phyloP scores from a whole-genome alignment of 1,284 basidiomycete species.

The Marasmius tenuissimus region DNA sequence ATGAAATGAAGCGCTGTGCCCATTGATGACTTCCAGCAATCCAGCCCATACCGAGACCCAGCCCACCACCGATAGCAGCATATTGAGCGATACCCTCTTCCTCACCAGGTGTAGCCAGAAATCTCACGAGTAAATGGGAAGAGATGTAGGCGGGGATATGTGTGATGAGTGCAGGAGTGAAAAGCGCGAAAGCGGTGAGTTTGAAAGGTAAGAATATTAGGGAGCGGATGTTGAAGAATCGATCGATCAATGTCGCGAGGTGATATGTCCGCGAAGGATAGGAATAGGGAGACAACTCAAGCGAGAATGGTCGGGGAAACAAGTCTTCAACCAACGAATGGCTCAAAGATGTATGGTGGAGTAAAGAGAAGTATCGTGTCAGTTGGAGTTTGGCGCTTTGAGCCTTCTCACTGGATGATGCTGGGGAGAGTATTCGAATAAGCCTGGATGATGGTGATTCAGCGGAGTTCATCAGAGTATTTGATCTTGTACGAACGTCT shows the following conservation, averaged over 20 bases:
- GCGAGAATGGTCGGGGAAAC: slow-evolving; percentile 22
- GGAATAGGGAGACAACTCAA: slow-evolving; percentile 8
- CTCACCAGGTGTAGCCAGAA: slow-evolving; percentile 34
- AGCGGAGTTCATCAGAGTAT: slow-evolving; percentile 6
- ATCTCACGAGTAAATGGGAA: slow-evolving; percentile 27
- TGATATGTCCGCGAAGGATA: slow-evolving; percentile 11
- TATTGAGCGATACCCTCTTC: slow-evolving; percentile 44
- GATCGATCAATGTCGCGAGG: slow-evolving; percentile 6
- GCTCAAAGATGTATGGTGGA: slow-evolving; percentile 52
- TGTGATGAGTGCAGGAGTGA: slow-evolving; percentile 34
- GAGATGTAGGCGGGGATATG: slow-evolving; percentile 37
- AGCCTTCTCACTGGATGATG: slow-evolving; percentile 11
- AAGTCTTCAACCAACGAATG: slow-evolving; percentile 48
- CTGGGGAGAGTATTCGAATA: slow-evolving; percentile 9
- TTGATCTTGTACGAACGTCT: slow-evolving; percentile 44
- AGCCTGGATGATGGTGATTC: slow-evolving; percentile 13
- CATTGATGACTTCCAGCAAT: slow-evolving; percentile 13
- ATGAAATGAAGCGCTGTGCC: slow-evolving; percentile 2
- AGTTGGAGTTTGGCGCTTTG: slow-evolving; percentile 38
- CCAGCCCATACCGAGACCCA: slow-evolving; percentile 28
- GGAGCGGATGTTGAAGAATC: slow-evolving; percentile 20
- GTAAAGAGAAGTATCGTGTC: slow-evolving; percentile 58
- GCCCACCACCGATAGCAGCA: slow-evolving; percentile 39
- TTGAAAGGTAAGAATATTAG: slow-evolving; percentile 22
- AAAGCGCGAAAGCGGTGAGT: slow-evolving; percentile 18